Base-by-base conservation (phyloP, 148 eudicot species). In the Polygonum aviculare region DNA sequence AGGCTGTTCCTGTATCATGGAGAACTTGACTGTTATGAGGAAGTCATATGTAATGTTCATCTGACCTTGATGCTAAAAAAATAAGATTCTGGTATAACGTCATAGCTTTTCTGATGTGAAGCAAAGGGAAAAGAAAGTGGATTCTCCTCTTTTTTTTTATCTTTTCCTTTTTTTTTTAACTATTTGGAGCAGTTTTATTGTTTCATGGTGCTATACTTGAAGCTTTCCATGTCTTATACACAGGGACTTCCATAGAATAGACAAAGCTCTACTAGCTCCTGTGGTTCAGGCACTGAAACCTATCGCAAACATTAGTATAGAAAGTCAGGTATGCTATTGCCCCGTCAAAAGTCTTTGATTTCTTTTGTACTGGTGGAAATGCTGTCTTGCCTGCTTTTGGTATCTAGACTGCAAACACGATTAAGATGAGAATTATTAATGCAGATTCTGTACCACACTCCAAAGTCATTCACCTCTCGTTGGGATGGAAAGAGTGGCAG, bases 381-480 rank as follows among this genome's bases (percentile, higher is more conserved):
- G 35, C 19, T 45, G 72, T 63, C n/a, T 36, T 75, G 38, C 49
- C 21, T 67, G 79, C 72, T 14, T 60, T 82, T 41, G 54, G 47
- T 41, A 8, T 59, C 18, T 48, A 0, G 38, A 60, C 38, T 60
- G 5, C 69, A 31, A 59, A 60, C 12, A 60, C 26, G 69, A 26
- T 38, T 38, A 14, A 35, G 72, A 12, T 67, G n/a, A 3, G 44
- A 33, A 35, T 38, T 67, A 45, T 81, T 35, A 75, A 83, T 84
- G 88, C 99, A 95, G 99, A 88, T 95, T 75, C 82, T 95, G 47
- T 95, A 90, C 78, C 97, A 95, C 76, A 85, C 99, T 79, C 99
- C 99, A 35, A 95, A 92, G 80, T 92, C 96, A 75, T 92, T 96
- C 52, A 80, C 81, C 82, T 89, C 96, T 75, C 82, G 80, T 69